Evolutionary conservation across 2,329 filamentous ascomycete genomes (phyloP), one percentile per base, ranked within the genome.

Genomic region (Hymenoscyphus scutula): DNA sequence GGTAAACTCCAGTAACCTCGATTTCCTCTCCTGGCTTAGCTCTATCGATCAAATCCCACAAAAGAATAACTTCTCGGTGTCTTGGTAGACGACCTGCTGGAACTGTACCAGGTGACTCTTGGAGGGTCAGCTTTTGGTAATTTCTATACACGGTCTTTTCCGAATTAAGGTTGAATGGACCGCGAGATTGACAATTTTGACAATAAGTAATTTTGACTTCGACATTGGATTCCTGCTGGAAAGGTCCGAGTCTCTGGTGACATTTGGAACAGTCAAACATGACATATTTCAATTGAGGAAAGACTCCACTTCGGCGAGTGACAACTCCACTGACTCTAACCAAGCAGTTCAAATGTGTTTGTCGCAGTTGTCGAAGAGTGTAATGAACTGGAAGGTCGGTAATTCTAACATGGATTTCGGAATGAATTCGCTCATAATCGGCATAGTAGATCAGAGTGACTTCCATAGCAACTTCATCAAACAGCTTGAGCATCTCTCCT

Each of bases 81-180:
- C 96, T 89, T 3, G 95, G 95, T 55, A 99, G 84, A 76, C 95
- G 93, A 72, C 95, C 95, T 38, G 96, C 93, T 4, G 95, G 96
- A 2, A 99, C 95, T 6, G 95, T 98, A 60, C 95, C 96, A 3
- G 95, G 95, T 0, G 96, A 97, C 76, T 99, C 95, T 74, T 99
- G 95, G 13, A 99, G 84, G 0, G 95, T 99, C 70, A 99, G 82
- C 75, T 97, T 99, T 76, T 99, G 95, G 78, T 97, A 99, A 77
- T 99, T 99, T 66, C 95, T 90, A 79, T 99, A 99, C 17, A 99
- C 90, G 0, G 95, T 99, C 81, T 97, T 96, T 75, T 98, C 95
- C 3, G 92, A 95, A 78, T 98, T 98, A 68, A 99, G 81, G 0
- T 89, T 96, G 74, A 99, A 99, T 0, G 95, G 96, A 0, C 95